These are phyloP conservation scores for Calonectria hawksworthii DNA, from an alignment of 2,329 filamentous ascomycete species.

Conservation along the genomic window DNA sequence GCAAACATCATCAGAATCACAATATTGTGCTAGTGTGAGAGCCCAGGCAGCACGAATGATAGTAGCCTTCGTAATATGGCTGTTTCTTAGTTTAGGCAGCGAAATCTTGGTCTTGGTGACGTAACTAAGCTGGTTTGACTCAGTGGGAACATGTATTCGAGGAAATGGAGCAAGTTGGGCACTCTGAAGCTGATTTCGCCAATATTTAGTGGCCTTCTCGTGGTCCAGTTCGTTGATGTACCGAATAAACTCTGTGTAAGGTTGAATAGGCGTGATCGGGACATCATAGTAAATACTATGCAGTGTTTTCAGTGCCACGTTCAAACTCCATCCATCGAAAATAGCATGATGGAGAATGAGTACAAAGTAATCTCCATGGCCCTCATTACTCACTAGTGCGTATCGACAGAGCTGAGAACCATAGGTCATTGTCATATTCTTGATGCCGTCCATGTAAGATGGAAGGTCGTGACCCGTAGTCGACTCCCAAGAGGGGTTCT, in stretches of 20 bases:
- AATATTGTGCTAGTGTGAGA: constrained; percentile 61
- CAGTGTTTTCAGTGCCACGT: neutral
- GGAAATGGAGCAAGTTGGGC: neutral
- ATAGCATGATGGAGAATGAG: neutral
- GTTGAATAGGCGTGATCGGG: neutral
- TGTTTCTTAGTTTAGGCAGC: constrained; percentile 60
- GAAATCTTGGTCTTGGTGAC: constrained; percentile 27
- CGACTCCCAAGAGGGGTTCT: neutral
- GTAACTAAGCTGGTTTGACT: neutral
- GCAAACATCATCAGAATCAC: constrained; percentile 53
- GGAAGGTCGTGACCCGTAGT: neutral
- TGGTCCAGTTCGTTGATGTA: neutral
- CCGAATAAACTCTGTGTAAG: neutral
- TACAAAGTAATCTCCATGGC: neutral
- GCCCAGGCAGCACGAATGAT: constrained; percentile 60
- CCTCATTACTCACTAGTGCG: neutral
- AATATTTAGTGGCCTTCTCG: neutral
- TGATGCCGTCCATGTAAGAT: neutral
- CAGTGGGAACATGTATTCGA: neutral
- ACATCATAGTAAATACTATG: neutral
- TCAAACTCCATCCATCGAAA: constrained; percentile 6
- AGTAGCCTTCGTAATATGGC: constrained; percentile 49
- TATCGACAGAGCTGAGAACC: neutral
- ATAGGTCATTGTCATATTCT: neutral
- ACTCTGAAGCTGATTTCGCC: neutral